These are phyloP conservation scores for Epichloe festucae DNA, from an alignment of 2,329 filamentous ascomycete species.

Conservation along the genomic window DNA sequence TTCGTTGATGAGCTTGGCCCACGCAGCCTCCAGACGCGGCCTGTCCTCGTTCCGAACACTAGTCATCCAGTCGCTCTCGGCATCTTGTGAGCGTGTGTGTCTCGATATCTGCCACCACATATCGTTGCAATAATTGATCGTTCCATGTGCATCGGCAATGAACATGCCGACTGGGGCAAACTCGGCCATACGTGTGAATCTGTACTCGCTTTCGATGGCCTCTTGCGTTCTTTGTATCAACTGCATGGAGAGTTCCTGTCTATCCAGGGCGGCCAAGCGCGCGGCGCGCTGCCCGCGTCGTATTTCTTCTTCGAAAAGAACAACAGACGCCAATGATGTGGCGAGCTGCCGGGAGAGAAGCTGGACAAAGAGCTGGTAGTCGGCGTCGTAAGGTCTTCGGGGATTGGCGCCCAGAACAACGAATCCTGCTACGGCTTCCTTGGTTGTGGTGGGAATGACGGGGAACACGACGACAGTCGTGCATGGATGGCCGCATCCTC, in stretches of 20 bases:
- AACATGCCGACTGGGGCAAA: constrained; percentile 77
- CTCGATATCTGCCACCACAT: constrained; percentile 63
- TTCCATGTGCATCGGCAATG: constrained; percentile 59
- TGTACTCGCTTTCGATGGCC: constrained; percentile 56
- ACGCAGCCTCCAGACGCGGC: constrained; percentile 42
- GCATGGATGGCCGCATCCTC: constrained; percentile 59
- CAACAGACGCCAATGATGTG: constrained; percentile 69
- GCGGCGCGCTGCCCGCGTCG: constrained; percentile 60
- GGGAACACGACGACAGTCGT: constrained; percentile 63
- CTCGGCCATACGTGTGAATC: constrained; percentile 74
- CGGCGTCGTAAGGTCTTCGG: constrained; percentile 63
- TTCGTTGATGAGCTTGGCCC: constrained; percentile 48
- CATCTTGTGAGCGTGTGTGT: constrained; percentile 45
- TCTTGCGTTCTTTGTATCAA: constrained; percentile 52
- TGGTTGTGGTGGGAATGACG: constrained; percentile 59
- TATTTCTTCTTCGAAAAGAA: constrained; percentile 75
- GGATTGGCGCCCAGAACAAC: constrained; percentile 70
- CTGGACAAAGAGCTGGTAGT: constrained; percentile 67
- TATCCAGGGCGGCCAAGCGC: constrained; percentile 60
- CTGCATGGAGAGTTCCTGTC: constrained; percentile 65
- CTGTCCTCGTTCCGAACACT: constrained; percentile 57
- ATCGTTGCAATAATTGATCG: constrained; percentile 70
- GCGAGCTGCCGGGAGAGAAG: constrained; percentile 63
- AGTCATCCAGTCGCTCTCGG: constrained; percentile 57
- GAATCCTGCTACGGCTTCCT: constrained; percentile 63